A percentile compares a stretch with the other conserved stretches of the same genome.
phyloP scores from a whole-genome alignment of 1,284 basidiomycete species.

The Boletellus deceptivus region DNA sequence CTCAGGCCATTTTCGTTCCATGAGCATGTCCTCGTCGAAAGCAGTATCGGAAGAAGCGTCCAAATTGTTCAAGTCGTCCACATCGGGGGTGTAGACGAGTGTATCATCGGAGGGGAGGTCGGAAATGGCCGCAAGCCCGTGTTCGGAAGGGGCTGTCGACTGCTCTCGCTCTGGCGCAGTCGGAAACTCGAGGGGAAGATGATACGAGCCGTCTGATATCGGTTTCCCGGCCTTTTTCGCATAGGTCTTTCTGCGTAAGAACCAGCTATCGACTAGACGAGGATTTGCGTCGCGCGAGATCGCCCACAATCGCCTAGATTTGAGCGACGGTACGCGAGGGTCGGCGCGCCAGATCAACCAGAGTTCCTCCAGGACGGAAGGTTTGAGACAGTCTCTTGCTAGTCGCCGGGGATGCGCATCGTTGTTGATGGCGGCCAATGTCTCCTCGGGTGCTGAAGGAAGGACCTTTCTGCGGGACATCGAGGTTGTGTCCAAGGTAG shows the following conservation, averaged over 20 bases:
- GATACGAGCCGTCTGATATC: conserved; percentile 21
- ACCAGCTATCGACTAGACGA: conserved; percentile 26
- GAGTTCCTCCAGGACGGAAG: conserved; percentile 22
- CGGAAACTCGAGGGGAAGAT: conserved; percentile 17
- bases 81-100: conserved; percentile 11
- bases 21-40: conserved; percentile 12
- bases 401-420: conserved; percentile 4
- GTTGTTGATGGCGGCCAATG: background rate
- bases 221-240: conserved; percentile 27
- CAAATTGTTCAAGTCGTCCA: conserved; percentile 5
- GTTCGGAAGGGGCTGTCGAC: conserved; percentile 6
- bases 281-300: conserved; percentile 22
- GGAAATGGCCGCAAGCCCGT: conserved; percentile 1
- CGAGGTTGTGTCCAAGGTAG: background rate
- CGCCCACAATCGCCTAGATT: conserved; percentile 28
- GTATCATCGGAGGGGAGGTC: conserved; percentile 29
- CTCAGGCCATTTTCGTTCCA: background rate
- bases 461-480: conserved; percentile 16
- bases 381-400: conserved; percentile 15
- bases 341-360: conserved; percentile 32
- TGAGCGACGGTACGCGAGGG: conserved; percentile 29
- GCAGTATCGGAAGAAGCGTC: conserved; percentile 30
- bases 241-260: conserved; percentile 22
- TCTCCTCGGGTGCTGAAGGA: background rate
- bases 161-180: conserved; percentile 11